Evolutionary conservation across 176 grass and related monocot genomes (phyloP), one percentile per base, ranked within the genome.

Genomic region (Bromus sterilis): DNA sequence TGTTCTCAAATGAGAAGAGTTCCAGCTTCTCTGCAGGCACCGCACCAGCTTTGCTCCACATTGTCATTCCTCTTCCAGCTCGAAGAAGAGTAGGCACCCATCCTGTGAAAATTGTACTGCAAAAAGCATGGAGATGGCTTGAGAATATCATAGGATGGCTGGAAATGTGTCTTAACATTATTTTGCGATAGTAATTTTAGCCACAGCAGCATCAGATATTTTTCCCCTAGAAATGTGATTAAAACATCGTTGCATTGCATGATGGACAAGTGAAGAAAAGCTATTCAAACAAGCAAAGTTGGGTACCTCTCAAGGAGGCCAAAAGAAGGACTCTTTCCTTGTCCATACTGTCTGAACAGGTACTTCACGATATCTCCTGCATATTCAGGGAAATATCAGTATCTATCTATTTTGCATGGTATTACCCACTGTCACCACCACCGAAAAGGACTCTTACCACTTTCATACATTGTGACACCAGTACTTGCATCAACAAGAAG

Each of bases 1-100:
- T 95, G 30, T 95, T 99, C 87, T 99, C 96, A 83, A 91, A 93
- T 2, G 96, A 99, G 58, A 93, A 95, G 58, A 99, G 93, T 74
- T 91, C 80, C 59, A 95, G 83, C 77, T 93, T 95, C 79, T 89
- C 77, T 63, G 82, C 76, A 84, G 93, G 89, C 42, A 86, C 73
- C 25, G 66, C 70, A 32, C 83, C 96, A 25, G 88, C 92, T 90
- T 91, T 91, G 63, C 84, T 71, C 96, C 93, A 93, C 60, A 99
- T 56, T 62, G 86, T 91, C 90, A 95, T 99, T 29, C 96, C 96
- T 83, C 93, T 89, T 78, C 96, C 96, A 8, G 93, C 91, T 74
- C 96, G 78, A 29, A 99, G 85, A 88, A 93, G 91, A 39, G 91
- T 99, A 30, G 96, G 96, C 32, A 99, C 84, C 93, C 96, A 99